Evolutionary conservation across 2,329 filamentous ascomycete species (phyloP), one percentile per base, ranked within the genome.

Genomic region (Leptographium lundbergii): DNA sequence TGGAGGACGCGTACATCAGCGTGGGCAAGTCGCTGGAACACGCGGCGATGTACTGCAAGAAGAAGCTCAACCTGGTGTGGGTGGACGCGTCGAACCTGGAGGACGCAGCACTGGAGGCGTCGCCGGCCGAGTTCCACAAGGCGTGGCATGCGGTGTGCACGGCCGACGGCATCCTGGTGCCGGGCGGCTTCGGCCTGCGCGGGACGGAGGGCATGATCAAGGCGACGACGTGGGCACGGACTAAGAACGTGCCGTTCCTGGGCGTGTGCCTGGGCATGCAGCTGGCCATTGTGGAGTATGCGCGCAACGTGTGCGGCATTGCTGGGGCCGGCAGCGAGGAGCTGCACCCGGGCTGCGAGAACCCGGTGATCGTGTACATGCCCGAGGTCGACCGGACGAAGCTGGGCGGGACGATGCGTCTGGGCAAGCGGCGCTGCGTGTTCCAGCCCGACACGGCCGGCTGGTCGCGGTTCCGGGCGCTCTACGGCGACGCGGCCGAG

Each of bases 201-300:
- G 92, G 90, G 60, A 90, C 84, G 0, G 86, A 92, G 69, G 94
- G 94, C 62, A 97, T 97, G 91, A 86, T 97, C 67, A 77, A 83
- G 59, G 88, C 87, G 3, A 87, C 88, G n/a, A 86, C 85, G 63
- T 96, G 88, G 86, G 91, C 92, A 1, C 85, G 94, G 59, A 86
- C 87, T 64, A 85, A 90, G 66, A 85, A 87, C 62, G 82, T 82
- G 4, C 91, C 91, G 1, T 96, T 87, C 73, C 79, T 97, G 0
- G 94, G 94, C 61, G 87, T 97, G 63, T 96, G 92, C 70, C 77
- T 96, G 25, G 91, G 91, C 60, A 90, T 96, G 85, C 94, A 97
- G 71, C 81, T 96, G 54, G 91, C 92, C 24, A 90, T 96, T 54
- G 87, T 96, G 65, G 91, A 97, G 72, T 89, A 84, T 66, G 90